Conservation (phyloP, 768 basidiomycete genomes). For the Trametes elegans region DNA sequence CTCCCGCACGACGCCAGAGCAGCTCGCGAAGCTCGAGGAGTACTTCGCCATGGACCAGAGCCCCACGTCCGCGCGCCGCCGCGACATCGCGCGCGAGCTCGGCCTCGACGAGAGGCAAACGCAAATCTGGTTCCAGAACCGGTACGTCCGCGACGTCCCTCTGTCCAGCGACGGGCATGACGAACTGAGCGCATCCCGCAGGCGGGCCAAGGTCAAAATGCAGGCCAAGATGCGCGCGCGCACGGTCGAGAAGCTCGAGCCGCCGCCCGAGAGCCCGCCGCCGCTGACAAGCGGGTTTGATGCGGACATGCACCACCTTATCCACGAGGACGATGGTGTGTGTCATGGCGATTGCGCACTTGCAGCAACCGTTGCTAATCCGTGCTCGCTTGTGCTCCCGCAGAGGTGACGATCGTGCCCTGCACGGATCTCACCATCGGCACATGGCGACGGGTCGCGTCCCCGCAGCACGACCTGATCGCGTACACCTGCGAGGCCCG, state of each 20-base stretch:
- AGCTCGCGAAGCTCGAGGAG: slow-evolving; percentile 71
- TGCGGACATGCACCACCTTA: slow-evolving; percentile 56
- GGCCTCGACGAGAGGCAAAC: slow-evolving; percentile 88
- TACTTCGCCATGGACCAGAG: slow-evolving; percentile 68
- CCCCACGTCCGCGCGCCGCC: slow-evolving; percentile 67
- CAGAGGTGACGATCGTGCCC: slow-evolving; percentile 74
- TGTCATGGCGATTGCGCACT: slow-evolving; percentile 32
- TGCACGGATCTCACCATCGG: slow-evolving; percentile 76
- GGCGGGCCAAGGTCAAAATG: slow-evolving; percentile 81
- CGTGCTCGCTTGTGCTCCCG: not conserved
- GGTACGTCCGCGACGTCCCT: slow-evolving; percentile 40
- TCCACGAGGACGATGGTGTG: slow-evolving; percentile 81
- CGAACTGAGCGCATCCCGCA: slow-evolving; percentile 25
- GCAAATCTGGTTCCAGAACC: slow-evolving; percentile 89
- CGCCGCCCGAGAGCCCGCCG: slow-evolving; percentile 50
- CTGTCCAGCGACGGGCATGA: slow-evolving; percentile 2
- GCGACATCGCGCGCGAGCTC: slow-evolving; percentile 69
- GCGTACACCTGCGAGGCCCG: slow-evolving; percentile 72
- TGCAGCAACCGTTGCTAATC: not conserved
- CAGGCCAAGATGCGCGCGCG: slow-evolving; percentile 46
- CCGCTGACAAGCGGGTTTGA: slow-evolving; percentile 52
- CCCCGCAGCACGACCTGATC: slow-evolving; percentile 63
- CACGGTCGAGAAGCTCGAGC: slow-evolving; percentile 30
- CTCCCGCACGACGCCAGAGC: slow-evolving; percentile 76
- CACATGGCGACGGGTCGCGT: slow-evolving; percentile 72